These are phyloP conservation scores for Didymella pomorum DNA, from an alignment of 2,329 filamentous ascomycete species.

Conservation along the genomic window DNA sequence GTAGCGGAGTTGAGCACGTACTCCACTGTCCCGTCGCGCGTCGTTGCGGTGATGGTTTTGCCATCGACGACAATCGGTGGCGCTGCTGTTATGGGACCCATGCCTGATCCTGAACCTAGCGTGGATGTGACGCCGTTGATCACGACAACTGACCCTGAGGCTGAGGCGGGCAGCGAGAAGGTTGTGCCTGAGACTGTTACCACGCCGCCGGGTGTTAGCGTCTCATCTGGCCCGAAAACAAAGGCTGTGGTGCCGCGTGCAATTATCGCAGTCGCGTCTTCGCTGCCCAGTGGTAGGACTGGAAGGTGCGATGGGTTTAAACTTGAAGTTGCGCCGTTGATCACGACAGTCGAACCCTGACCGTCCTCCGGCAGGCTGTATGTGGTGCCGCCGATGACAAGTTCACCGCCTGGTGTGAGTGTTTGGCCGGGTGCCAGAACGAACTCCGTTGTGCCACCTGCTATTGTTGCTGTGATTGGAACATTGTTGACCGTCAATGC, in stretches of 20 bases:
- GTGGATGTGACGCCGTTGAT: constrained; percentile 42
- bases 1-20: constrained; percentile 34
- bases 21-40: constrained; percentile 37
- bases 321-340: constrained; percentile 40
- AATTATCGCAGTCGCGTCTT: constrained; percentile 26
- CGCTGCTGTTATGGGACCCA: constrained; percentile 27
- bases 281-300: constrained; percentile 24
- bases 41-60: constrained; percentile 35
- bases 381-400: constrained; percentile 32
- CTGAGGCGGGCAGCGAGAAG: constrained; percentile 34
- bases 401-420: constrained; percentile 29
- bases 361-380: constrained; percentile 32
- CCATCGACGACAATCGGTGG: constrained; percentile 40
- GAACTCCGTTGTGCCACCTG: constrained; percentile 30
- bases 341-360: constrained; percentile 31
- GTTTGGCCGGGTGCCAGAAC: constrained; percentile 31
- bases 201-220: constrained; percentile 38
- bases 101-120: constrained; percentile 14
- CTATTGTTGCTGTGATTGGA: constrained; percentile 17
- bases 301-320: constrained; percentile 24
- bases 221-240: constrained; percentile 33
- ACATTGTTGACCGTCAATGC: constrained; percentile 20
- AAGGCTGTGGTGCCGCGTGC: constrained; percentile 36
- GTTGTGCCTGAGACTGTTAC: constrained; percentile 43
- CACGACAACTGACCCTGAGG: constrained; percentile 36